Base-by-base conservation (phyloP, 192 early-diverging fungal species). In the Coemansia sp. region DNA sequence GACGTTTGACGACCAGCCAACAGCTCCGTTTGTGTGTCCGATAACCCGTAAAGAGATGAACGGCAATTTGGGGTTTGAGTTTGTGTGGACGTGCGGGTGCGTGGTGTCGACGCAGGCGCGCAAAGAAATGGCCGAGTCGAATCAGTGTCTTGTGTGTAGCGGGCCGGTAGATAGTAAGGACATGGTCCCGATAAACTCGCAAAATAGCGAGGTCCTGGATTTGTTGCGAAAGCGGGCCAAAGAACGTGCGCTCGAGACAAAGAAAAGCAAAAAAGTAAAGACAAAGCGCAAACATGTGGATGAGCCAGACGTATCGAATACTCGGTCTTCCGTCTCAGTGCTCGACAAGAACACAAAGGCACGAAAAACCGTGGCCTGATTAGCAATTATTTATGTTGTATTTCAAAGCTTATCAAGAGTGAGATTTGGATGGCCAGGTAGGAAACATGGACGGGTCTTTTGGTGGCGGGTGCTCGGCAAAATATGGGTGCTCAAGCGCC, bases 391-490 rank as follows among this genome's bases (percentile, higher is more conserved):
- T 35, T 7, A 35, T 35, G 8, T 35, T 45, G 41, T 45, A 45
- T 45, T 45, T 45, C 15, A n/a, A 15, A 45, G 14, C 15, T n/a
- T n/a, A 45, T 55, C 11, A 27, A 15, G 45, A 43, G 35, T 25
- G 53, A 15, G 45, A 29, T 63, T 89, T 89, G 5, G 92, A 87
- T 0, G 96, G 96, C 86, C 92, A 98, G 0, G 93, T 95, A 7
- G 96, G 95, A 69, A 98, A 97, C 81, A 97, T 79, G 39, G 88
- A 86, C 4, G 95, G 93, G 67, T 97, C 90, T 73, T 97, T 96
- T 19, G 96, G 94, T 23, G 84, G 77, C 17, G 96, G 94, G 39
- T 76, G 76, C 61, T 95, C 94, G 1, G 87, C 67, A 71, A 95
- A 95, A 62, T 94, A 99, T 11, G 95, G 91, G 64, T 99, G 97